These are phyloP conservation scores for Nematodospora anomalae DNA, from an alignment of 1,139 yeast species.

Conservation along the genomic window DNA sequence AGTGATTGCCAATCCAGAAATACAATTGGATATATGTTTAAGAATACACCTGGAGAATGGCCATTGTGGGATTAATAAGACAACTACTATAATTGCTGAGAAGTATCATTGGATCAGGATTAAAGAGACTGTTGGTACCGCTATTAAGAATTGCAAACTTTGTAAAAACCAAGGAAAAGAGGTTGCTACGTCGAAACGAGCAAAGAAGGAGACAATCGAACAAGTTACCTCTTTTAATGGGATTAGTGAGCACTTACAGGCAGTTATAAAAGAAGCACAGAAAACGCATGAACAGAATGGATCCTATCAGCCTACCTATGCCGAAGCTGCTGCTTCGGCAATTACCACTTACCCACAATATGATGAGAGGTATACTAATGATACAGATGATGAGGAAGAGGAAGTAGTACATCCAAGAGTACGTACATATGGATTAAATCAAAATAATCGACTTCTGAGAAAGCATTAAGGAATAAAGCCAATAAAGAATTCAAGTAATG, in stretches of 20 bases:
- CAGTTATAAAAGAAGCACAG: conserved; percentile 10
- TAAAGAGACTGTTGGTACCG: conserved; percentile 82
- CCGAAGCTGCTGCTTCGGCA: conserved; percentile 47
- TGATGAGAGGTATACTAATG: conserved; percentile 17
- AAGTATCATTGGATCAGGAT: conserved; percentile 90
- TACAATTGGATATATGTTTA: conserved; percentile 75
- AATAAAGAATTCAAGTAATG: background rate
- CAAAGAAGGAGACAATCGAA: conserved; percentile 1
- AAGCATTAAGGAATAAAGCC: background rate
- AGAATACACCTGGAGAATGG: conserved; percentile 58
- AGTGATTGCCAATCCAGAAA: conserved; percentile 72
- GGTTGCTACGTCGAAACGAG: conserved; percentile 4
- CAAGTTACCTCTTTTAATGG: background rate
- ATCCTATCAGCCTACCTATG: conserved; percentile 21
- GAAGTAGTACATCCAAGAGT: conserved; percentile 14
- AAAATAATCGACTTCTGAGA: background rate
- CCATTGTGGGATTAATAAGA: conserved; percentile 90
- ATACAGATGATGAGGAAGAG: conserved; percentile 10
- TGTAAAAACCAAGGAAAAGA: conserved; percentile 40
- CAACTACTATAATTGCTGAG: conserved; percentile 76
- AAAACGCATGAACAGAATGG: conserved; percentile 7
- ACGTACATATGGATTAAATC: conserved; percentile 4
- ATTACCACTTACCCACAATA: conserved; percentile 14
- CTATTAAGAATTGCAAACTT: conserved; percentile 71
- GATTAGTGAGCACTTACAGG: conserved; percentile 8